Evolutionary conservation across 345 rosid species (phyloP).

Genomic region (Trapa bicornis): DNA sequence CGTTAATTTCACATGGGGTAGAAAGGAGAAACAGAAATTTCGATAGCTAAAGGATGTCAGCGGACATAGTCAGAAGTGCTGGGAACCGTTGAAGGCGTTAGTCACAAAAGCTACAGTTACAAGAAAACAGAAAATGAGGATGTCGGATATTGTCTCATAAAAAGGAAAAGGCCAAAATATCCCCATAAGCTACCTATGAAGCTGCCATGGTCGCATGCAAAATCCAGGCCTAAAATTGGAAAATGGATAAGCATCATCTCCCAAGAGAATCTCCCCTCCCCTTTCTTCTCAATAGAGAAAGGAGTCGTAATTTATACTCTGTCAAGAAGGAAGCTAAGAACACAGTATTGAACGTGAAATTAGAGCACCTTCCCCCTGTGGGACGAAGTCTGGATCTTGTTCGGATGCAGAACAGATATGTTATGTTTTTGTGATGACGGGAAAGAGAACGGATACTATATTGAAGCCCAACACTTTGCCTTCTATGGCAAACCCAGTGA

Average conservation of each 20-base stretch:
- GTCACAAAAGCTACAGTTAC: background rate
- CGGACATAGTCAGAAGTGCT: background rate
- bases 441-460: background rate
- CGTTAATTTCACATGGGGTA: background rate
- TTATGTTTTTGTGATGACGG: background rate
- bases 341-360: too few species aligned
- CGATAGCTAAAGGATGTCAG: background rate
- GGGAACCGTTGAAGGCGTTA: conserved; percentile 5
- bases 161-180: conserved; percentile 7
- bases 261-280: background rate
- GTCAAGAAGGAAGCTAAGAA: too few species aligned
- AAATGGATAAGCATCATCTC: background rate
- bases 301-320: too few species aligned
- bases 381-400: too few species aligned
- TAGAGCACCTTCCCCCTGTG: too few species aligned
- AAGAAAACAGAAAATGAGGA: background rate
- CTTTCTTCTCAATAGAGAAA: too few species aligned
- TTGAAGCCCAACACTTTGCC: background rate
- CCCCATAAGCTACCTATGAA: conserved; percentile 11
- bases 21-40: background rate
- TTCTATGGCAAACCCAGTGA: background rate
- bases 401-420: too few species aligned
- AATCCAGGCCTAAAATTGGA: background rate
- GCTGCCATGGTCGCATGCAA: background rate
- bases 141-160: background rate